Evolutionary conservation across 1,284 basidiomycete species (phyloP).

Genomic region (Trichosporon asahii): DNA sequence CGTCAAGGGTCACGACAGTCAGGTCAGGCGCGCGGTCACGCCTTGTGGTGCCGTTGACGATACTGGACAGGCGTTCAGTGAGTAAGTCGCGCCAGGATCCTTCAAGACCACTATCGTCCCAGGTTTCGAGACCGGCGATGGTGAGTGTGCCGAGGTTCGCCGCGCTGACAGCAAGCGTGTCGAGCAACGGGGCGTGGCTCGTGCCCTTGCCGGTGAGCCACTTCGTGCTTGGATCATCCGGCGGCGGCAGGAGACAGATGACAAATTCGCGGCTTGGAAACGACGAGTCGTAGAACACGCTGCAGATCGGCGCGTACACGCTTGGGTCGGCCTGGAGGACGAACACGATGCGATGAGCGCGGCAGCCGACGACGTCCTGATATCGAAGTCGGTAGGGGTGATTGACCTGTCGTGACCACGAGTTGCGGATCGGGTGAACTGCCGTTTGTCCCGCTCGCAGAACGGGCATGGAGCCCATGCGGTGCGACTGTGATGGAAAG

Average conservation of each 20-base stretch:
- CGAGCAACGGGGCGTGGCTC: not conserved
- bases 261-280: not conserved
- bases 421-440: not conserved
- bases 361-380: not conserved
- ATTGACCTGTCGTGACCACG: not conserved
- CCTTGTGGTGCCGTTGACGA: not conserved
- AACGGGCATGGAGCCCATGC: not conserved
- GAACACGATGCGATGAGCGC: constrained; percentile 4
- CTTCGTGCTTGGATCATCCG: not conserved
- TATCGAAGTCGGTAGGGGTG: not conserved
- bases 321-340: not conserved
- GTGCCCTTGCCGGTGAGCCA: not conserved
- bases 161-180: constrained; percentile 2
- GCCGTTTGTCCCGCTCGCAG: not conserved
- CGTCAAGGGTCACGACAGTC: not conserved
- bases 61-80: not conserved
- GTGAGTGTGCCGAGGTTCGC: constrained; percentile 6
- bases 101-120: not conserved
- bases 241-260: not conserved
- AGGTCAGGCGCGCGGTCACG: not conserved
- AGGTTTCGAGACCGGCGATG: constrained; percentile 2
- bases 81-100: not conserved
- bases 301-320: not conserved
- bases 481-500: not conserved
- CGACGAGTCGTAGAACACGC: constrained; percentile 2